Percentiles rank a stretch among this genome's conserved stretches.
These are phyloP conservation scores for Hypholoma fasciculare DNA, from an alignment of 768 basidiomycete species.

Conservation along the genomic window DNA sequence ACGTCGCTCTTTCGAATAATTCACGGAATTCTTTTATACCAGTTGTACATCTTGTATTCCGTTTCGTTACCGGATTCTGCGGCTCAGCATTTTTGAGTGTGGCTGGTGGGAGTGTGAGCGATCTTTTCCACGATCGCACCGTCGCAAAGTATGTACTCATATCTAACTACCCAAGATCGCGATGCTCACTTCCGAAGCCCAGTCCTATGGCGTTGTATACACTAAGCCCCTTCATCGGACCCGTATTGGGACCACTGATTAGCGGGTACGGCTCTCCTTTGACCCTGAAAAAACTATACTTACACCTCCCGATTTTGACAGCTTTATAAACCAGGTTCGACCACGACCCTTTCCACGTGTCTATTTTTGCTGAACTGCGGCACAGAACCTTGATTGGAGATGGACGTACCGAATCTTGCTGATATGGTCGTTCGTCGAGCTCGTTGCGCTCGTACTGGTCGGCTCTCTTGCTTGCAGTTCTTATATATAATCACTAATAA, in stretches of 20 bases:
- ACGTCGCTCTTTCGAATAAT: neutral
- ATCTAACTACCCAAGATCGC: neutral
- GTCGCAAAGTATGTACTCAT: conserved; percentile 50
- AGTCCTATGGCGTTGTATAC: conserved; percentile 59
- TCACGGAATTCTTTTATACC: neutral
- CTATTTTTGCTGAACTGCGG: neutral
- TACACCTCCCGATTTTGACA: conserved; percentile 2
- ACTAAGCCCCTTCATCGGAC: conserved; percentile 52
- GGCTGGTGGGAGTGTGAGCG: conserved; percentile 55
- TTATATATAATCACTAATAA: neutral
- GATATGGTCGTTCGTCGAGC: conserved; percentile 67
- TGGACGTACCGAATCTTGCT: conserved; percentile 77
- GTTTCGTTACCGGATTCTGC: conserved; percentile 54
- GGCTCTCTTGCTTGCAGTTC: too few relatives aligned
- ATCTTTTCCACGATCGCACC: conserved; percentile 53
- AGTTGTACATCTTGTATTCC: conserved; percentile 62
- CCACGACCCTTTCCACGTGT: neutral
- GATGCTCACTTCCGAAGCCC: neutral
- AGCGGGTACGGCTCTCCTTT: conserved; percentile 43
- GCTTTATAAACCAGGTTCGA: conserved; percentile 70
- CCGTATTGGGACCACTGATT: conserved; percentile 56
- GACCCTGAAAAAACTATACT: neutral
- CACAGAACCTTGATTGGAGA: conserved; percentile 59
- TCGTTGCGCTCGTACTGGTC: conserved; percentile 20
- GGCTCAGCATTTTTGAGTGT: conserved; percentile 60